Conservation (phyloP, 495 filamentous ascomycete genomes). For the Lentithecium fluviatile region DNA sequence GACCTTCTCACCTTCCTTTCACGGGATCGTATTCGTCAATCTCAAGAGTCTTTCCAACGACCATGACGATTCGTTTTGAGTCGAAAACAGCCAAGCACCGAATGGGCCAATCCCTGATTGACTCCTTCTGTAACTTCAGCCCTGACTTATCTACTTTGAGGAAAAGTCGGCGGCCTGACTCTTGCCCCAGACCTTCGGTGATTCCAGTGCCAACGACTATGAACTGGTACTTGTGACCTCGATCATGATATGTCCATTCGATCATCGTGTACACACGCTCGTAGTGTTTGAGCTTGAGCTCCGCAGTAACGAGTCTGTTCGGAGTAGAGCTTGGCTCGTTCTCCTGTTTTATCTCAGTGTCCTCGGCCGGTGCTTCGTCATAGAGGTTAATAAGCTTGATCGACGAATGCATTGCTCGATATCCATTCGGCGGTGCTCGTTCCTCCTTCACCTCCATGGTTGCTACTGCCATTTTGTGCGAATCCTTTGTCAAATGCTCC, state of each 20-base stretch:
- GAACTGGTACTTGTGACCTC: constrained; percentile 25
- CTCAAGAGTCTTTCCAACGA: constrained; percentile 2
- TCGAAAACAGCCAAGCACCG: constrained; percentile 16
- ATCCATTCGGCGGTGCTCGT: constrained; percentile 12
- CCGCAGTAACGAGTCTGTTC: constrained; percentile 5
- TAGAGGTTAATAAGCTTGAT: constrained; percentile 15
- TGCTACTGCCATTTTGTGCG: constrained; percentile 55
- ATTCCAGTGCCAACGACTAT: constrained; percentile 35
- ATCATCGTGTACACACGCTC: constrained; percentile 34
- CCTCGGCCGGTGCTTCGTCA: background rate
- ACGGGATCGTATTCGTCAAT: constrained; percentile 11
- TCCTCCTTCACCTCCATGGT: constrained; percentile 45
- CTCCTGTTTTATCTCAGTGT: constrained; percentile 9
- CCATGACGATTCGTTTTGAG: constrained; percentile 3
- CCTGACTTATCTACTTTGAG: constrained; percentile 11
- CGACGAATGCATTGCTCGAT: constrained; percentile 16
- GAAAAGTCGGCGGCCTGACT: constrained; percentile 31
- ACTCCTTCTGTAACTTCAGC: constrained; percentile 15
- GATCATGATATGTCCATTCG: constrained; percentile 29
- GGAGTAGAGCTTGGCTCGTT: constrained; percentile 3
- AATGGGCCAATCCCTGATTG: constrained; percentile 7
- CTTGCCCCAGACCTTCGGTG: background rate
- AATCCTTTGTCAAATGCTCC: constrained; percentile 23
- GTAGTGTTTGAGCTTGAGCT: constrained; percentile 19
- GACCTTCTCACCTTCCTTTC: constrained; percentile 9